phyloP scores from a whole-genome alignment of 2,329 filamentous ascomycete genomes.

The Claviceps monticola region DNA sequence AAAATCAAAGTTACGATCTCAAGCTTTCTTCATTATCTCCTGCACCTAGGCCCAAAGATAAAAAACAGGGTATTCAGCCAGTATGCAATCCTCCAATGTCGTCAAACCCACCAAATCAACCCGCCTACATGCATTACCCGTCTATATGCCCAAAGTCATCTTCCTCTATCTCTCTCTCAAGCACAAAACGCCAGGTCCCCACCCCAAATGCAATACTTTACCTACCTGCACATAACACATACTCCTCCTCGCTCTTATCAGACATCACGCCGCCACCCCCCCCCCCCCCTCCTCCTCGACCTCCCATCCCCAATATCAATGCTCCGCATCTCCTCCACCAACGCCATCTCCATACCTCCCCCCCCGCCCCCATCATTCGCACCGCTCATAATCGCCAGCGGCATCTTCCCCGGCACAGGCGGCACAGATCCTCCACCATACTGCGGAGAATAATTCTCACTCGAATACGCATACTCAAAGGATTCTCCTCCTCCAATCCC shows the following conservation, averaged over 20 bases:
- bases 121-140: background rate
- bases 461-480: constrained; percentile 34
- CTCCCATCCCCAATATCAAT: constrained; percentile 53
- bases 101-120: too few species aligned
- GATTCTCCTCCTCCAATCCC: constrained; percentile 24
- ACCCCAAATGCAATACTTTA: background rate
- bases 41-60: too few species aligned
- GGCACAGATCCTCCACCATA: constrained; percentile 27
- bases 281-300: constrained; percentile 34
- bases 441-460: constrained; percentile 35
- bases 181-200: background rate
- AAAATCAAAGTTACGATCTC: too few species aligned
- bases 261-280: background rate
- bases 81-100: too few species aligned
- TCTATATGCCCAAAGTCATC: background rate
- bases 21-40: too few species aligned
- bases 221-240: too few species aligned
- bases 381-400: constrained; percentile 36
- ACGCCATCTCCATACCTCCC: constrained; percentile 35
- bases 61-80: too few species aligned
- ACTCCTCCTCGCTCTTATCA: background rate
- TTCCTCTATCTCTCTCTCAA: too few species aligned
- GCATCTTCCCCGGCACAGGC: constrained; percentile 58
- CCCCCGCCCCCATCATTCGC: constrained; percentile 26
- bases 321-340: constrained; percentile 57